These are phyloP conservation scores for Royoungia palumana DNA, from an alignment of 768 basidiomycete genomes.

Conservation along the genomic window DNA sequence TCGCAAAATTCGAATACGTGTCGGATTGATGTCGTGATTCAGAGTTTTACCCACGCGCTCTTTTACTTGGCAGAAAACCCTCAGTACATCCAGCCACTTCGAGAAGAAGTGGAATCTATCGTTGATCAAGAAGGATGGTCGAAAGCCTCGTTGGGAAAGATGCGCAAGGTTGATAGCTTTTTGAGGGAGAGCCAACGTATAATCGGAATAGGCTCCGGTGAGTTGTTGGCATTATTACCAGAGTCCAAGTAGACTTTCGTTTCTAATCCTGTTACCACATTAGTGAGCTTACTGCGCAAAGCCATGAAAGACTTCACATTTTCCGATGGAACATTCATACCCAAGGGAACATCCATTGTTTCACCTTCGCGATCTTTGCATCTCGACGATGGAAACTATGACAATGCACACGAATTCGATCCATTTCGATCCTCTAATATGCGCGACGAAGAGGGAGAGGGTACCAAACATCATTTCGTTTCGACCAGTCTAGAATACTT, in stretches of 20 bases:
- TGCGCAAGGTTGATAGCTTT: slow-evolving; percentile 40
- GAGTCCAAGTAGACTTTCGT: background rate
- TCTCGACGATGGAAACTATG: slow-evolving; percentile 25
- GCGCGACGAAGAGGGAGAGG: slow-evolving; percentile 34
- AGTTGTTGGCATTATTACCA: background rate
- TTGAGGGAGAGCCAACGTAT: slow-evolving; percentile 35
- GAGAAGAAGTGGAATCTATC: slow-evolving; percentile 8
- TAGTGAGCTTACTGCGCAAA: slow-evolving; percentile 32
- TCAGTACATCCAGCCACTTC: slow-evolving; percentile 19
- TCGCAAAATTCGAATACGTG: background rate
- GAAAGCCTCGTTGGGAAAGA: slow-evolving; percentile 24
- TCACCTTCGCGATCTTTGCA: slow-evolving; percentile 24
- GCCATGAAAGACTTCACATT: slow-evolving; percentile 33
- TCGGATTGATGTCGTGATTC: background rate
- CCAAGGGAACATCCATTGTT: slow-evolving; percentile 30
- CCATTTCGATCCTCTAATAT: slow-evolving; percentile 46
- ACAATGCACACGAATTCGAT: slow-evolving; percentile 38
- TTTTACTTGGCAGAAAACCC: slow-evolving; percentile 36
- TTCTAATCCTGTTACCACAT: background rate
- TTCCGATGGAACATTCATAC: slow-evolving; percentile 37
- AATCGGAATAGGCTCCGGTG: slow-evolving; percentile 28
- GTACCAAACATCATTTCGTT: slow-evolving; percentile 34
- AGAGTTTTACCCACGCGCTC: slow-evolving; percentile 36
- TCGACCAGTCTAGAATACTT: slow-evolving; percentile 34
- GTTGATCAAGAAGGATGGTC: slow-evolving; percentile 20